Evolutionary conservation across 148 eudicot genomes (phyloP), one percentile per base, ranked within the genome.

Genomic region (Chenopodium berlandieri): DNA sequence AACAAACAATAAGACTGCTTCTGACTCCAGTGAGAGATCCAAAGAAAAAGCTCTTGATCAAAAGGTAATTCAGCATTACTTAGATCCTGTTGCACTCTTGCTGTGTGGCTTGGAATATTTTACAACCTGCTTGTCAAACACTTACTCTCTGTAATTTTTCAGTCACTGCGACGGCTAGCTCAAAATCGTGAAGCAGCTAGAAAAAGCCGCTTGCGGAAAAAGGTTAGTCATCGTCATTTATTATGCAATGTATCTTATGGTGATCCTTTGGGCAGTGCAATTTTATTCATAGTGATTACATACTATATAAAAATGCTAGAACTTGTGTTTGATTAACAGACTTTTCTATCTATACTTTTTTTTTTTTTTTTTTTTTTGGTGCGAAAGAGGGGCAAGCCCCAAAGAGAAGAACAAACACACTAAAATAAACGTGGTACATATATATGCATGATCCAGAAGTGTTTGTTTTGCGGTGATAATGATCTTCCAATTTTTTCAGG

Each of bases 171-270:
- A 71, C 87, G 99, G 85, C 91, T 95, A 72, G 99, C 99, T 81
- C 99, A 96, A 84, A 96, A 96, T 83, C 95, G 99, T 58, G 99
- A 93, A 89, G 98, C 98, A 82, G 98, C 98, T 79, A 88, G 98
- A 84, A 95, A 95, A 88, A 95, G 98, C 79, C 87, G 97, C 75
- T 81, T 95, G 83, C 88, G 98, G 78, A 95, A 95, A 85, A 95
- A 95, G 88, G 98, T 85, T 84, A 60, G 84, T 86, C 70, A 7
- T 79, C 47, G 22, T 75, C 5, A n/a, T 75, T 44, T 72, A 71
- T 22, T 75, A 40, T 4, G 20, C 23, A 50, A 74, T 75, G 40
- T 16, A 17, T 66, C 66, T 48, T 50, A 23, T 25, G 67, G 60
- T 12, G 56, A 32, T 30, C 71, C 23, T 12, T 75, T 13, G n/a